A percentile compares a stretch with the other conserved stretches of the same genome.
These are phyloP conservation scores for Pterocarpus macrocarpus DNA, from an alignment of 306 rosid species.

Conservation along the genomic window DNA sequence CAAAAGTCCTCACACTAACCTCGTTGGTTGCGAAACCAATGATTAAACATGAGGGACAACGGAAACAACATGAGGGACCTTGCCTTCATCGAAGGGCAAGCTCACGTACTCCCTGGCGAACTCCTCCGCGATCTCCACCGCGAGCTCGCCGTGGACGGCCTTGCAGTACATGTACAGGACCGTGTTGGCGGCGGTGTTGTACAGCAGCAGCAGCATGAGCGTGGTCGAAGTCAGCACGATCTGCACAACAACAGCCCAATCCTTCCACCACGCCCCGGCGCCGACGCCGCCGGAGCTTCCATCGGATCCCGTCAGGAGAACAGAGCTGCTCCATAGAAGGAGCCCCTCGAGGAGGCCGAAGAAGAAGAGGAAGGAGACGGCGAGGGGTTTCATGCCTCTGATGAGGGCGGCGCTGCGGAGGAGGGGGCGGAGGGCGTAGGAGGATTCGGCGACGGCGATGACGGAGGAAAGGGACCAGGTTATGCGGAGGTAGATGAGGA, in stretches of 20 bases:
- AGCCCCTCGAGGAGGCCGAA: slow-evolving; percentile 49
- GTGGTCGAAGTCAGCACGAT: slow-evolving; percentile 62
- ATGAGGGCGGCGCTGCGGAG: slow-evolving; percentile 56
- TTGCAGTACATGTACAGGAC: slow-evolving; percentile 60
- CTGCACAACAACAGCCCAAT: slow-evolving; percentile 59
- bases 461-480: slow-evolving; percentile 62
- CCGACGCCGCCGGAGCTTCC: not conserved
- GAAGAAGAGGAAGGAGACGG: slow-evolving; percentile 49
- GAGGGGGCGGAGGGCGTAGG: slow-evolving; percentile 58
- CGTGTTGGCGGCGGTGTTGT: slow-evolving; percentile 59
- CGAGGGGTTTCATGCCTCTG: slow-evolving; percentile 57
- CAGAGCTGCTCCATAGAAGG: slow-evolving; percentile 47
- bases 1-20: slow-evolving; percentile 33
- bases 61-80: slow-evolving; percentile 79
- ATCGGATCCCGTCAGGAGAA: slow-evolving; percentile 30
- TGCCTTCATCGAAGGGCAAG: slow-evolving; percentile 75
- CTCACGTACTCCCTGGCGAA: slow-evolving; percentile 59
- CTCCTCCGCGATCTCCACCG: slow-evolving; percentile 63
- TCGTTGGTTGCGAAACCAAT: not conserved
- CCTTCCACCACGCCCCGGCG: slow-evolving; percentile 50
- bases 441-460: slow-evolving; percentile 58
- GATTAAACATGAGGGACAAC: slow-evolving; percentile 48
- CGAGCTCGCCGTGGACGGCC: slow-evolving; percentile 62
- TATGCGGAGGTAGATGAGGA: slow-evolving; percentile 58
- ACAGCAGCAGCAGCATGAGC: slow-evolving; percentile 59